Evolutionary conservation across 495 filamentous ascomycete species (phyloP).

Genomic region (Coniosporium apollinis): DNA sequence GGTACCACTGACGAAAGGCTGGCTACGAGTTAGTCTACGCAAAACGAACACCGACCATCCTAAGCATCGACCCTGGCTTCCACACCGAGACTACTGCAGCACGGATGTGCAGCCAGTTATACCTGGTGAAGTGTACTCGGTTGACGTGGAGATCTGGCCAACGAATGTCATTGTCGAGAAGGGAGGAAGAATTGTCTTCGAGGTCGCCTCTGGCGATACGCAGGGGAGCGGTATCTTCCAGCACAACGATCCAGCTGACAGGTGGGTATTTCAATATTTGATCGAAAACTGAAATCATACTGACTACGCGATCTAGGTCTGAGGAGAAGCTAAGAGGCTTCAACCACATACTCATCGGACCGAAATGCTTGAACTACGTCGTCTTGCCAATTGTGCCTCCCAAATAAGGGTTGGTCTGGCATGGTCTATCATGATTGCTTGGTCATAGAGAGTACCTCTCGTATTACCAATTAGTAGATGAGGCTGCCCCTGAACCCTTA

Average conservation of each 20-base stretch:
- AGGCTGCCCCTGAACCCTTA: no score
- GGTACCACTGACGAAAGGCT: constrained; percentile 36
- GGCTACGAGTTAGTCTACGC: constrained; percentile 39
- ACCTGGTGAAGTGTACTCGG: constrained; percentile 37
- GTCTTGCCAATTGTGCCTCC: constrained; percentile 8
- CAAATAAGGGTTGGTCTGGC: neutral
- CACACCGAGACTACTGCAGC: constrained; percentile 42
- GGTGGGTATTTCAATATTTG: constrained; percentile 20
- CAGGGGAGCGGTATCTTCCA: constrained; percentile 41
- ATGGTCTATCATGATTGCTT: no score
- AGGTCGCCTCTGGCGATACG: constrained; percentile 42
- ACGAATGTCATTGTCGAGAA: constrained; percentile 45
- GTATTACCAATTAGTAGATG: no score
- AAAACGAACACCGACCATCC: constrained; percentile 33
- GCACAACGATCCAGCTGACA: constrained; percentile 33
- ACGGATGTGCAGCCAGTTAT: constrained; percentile 38
- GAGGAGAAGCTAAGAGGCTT: constrained; percentile 4
- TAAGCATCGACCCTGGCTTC: constrained; percentile 33
- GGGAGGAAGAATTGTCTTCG: constrained; percentile 37
- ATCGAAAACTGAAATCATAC: neutral
- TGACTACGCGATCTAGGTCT: constrained; percentile 17
- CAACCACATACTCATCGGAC: constrained; percentile 10
- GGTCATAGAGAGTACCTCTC: no score
- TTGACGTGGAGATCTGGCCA: constrained; percentile 55
- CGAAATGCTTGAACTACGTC: constrained; percentile 6